Evolutionary conservation across 768 basidiomycete genomes (phyloP).

Genomic region (Leucocoprinus leucothites): DNA sequence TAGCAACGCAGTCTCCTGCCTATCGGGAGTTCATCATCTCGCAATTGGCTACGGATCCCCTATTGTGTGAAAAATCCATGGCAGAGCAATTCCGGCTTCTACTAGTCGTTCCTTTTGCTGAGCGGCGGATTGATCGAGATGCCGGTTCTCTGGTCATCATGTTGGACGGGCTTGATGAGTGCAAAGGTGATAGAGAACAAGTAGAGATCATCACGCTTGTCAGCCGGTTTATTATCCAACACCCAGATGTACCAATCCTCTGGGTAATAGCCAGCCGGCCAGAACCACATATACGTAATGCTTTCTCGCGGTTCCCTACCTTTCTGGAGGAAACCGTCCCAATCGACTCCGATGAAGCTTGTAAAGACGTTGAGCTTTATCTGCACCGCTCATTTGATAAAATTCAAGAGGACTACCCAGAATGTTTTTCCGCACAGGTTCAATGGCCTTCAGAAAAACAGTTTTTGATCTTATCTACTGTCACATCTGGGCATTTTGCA

Average conservation of each 20-base stretch:
- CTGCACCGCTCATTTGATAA: constrained; percentile 7
- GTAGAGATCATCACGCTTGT: constrained; percentile 17
- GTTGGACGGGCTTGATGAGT: too few species aligned
- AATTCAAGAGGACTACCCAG: constrained; percentile 7
- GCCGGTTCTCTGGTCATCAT: too few species aligned
- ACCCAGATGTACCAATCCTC: constrained; percentile 13
- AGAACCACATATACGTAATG: constrained; percentile 18
- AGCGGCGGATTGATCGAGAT: too few species aligned
- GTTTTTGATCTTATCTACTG: constrained; percentile 14
- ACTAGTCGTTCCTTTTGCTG: too few species aligned
- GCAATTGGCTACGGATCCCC: too few species aligned
- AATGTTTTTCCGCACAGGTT: not conserved
- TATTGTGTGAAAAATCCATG: too few species aligned
- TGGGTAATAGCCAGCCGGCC: constrained; percentile 26
- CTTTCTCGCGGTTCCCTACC: constrained; percentile 4
- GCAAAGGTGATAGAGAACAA: too few species aligned
- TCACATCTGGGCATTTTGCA: constrained; percentile 23
- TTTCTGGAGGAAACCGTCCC: constrained; percentile 1
- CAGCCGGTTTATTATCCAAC: not conserved
- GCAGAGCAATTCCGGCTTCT: too few species aligned
- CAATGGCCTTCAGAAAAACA: constrained; percentile 18
- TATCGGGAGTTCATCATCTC: too few species aligned
- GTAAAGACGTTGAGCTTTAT: constrained; percentile 17
- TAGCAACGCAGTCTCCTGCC: too few species aligned
- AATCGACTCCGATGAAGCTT: constrained; percentile 12